Conservation (phyloP, 371 early-diverging fungal genomes). For the Rhizopus sp. region DNA sequence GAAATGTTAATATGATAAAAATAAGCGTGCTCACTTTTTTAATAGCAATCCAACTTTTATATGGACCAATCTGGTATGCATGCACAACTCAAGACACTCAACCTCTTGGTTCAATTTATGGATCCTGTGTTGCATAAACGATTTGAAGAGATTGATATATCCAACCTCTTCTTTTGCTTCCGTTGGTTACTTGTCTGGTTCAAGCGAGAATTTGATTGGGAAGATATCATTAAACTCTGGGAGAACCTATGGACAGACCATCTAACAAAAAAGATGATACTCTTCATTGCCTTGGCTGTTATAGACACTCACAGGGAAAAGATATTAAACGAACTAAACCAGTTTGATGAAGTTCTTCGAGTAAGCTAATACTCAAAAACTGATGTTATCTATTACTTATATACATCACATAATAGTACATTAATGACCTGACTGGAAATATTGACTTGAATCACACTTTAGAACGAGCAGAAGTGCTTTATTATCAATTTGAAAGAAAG, state of each 20-base stretch:
- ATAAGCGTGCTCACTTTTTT: neutral
- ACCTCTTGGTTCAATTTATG: slow-evolving; percentile 77
- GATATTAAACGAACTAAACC: slow-evolving; percentile 70
- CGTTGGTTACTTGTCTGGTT: slow-evolving; percentile 96
- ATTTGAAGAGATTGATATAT: slow-evolving; percentile 76
- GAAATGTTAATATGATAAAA: neutral
- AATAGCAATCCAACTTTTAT: slow-evolving; percentile 73
- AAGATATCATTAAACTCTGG: slow-evolving; percentile 83
- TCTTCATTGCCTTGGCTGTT: slow-evolving; percentile 91
- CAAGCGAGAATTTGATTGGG: slow-evolving; percentile 93
- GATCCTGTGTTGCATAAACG: slow-evolving; percentile 80
- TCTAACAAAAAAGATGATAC: slow-evolving; percentile 74
- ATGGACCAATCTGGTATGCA: slow-evolving; percentile 92
- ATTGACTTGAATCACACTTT: slow-evolving; percentile 79
- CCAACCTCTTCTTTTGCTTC: slow-evolving; percentile 91
- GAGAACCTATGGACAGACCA: slow-evolving; percentile 90
- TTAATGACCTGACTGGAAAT: slow-evolving; percentile 82
- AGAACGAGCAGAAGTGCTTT: slow-evolving; percentile 78
- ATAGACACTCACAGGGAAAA: slow-evolving; percentile 79
- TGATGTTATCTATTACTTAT: neutral
- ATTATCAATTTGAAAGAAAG: slow-evolving; percentile 68
- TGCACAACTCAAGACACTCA: slow-evolving; percentile 74
- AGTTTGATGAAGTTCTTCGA: slow-evolving; percentile 91
- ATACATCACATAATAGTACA: slow-evolving; percentile 57
- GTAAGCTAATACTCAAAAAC: slow-evolving; percentile 33